phyloP scores from a whole-genome alignment of 345 rosid species.

The Murraya paniculata region DNA sequence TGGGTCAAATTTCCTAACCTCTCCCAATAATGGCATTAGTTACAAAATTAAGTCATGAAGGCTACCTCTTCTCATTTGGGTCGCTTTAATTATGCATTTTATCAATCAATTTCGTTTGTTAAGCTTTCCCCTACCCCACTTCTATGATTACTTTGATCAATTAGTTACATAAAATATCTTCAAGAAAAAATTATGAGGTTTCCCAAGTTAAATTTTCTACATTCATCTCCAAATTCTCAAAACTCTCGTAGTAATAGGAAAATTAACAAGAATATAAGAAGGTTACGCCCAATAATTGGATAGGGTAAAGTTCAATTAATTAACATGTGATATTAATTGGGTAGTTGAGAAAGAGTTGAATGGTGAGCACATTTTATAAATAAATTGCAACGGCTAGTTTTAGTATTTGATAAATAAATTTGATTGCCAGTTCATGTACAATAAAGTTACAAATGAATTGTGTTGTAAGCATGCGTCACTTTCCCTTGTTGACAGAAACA shows the following conservation, averaged over 20 bases:
- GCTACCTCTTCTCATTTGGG: slow-evolving; percentile 4
- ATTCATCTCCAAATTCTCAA: background rate
- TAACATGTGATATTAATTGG: background rate
- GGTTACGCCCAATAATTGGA: background rate
- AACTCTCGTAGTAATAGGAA: background rate
- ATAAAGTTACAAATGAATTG: background rate
- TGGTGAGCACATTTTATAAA: background rate
- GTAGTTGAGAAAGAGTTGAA: background rate
- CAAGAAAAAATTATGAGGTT: background rate
- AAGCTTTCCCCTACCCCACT: background rate
- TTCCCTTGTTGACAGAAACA: background rate
- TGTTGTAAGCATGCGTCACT: background rate
- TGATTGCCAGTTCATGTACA: background rate
- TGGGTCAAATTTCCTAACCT: background rate
- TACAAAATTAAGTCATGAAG: slow-evolving; percentile 10
- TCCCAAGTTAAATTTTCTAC: background rate
- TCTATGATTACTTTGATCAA: background rate
- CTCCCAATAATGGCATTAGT: slow-evolving; percentile 16
- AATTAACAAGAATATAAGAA: background rate
- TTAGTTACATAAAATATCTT: background rate
- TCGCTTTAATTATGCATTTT: slow-evolving; percentile 11
- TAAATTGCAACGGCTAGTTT: background rate
- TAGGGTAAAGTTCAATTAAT: background rate
- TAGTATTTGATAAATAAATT: background rate
- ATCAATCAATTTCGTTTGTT: background rate